Evolutionary conservation across 192 early-diverging fungal species (phyloP).

Genomic region (Rhizoclosmatium sp.): DNA sequence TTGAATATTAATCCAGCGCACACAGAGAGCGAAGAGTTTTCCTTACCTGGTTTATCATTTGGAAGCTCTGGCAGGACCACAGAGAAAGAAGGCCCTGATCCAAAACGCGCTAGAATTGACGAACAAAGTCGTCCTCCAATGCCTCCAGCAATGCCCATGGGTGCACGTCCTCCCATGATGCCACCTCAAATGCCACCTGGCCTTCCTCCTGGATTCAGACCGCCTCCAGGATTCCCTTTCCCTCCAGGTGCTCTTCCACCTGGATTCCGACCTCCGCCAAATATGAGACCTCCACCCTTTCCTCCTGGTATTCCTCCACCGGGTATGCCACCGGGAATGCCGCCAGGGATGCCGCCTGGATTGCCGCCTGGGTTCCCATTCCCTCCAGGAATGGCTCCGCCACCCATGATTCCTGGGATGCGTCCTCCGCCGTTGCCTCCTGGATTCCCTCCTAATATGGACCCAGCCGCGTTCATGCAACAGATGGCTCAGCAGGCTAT

Average conservation of each 20-base stretch:
- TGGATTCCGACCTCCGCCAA: constrained; percentile 31
- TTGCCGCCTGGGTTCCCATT: constrained; percentile 5
- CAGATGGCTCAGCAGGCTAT: constrained; percentile 21
- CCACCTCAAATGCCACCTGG: constrained; percentile 33
- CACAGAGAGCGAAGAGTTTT: constrained; percentile 33
- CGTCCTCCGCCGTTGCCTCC: constrained; percentile 13
- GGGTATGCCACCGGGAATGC: not conserved
- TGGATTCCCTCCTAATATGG: constrained; percentile 25
- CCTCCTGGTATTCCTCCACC: not conserved
- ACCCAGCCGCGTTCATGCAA: constrained; percentile 22
- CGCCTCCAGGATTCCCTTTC: constrained; percentile 12
- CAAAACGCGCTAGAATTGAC: constrained; percentile 26
- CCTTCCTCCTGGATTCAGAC: not conserved
- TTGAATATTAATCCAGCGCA: not conserved
- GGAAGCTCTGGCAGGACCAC: not conserved
- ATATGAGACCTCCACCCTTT: not conserved
- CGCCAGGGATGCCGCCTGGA: not conserved
- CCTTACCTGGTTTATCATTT: constrained; percentile 29
- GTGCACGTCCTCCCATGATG: constrained; percentile 5
- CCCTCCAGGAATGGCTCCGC: constrained; percentile 18
- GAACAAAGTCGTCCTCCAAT: not conserved
- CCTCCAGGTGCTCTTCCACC: constrained; percentile 27
- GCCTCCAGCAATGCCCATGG: constrained; percentile 3
- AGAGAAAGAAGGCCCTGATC: constrained; percentile 10
- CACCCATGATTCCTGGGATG: constrained; percentile 3